Evolutionary conservation across 106 monocot species (phyloP), one percentile per base, ranked within the genome.

Genomic region (Ottelia alismoides): DNA sequence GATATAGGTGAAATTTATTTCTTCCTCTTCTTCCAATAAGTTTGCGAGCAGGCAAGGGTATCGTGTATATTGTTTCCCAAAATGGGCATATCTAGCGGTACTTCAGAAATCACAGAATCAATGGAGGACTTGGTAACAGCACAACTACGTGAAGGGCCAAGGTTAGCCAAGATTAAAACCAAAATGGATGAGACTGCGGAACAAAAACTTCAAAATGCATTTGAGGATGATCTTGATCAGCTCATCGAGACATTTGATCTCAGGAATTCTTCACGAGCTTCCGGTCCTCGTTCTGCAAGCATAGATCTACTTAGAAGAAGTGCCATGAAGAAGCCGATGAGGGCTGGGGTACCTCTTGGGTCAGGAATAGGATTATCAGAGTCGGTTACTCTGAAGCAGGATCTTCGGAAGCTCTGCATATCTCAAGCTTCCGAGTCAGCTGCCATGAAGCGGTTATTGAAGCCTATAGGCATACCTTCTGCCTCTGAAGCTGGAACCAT

Each of bases 351-450:
- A 23, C 43, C 62, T 48, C 74, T 63, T 40, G 20, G 60, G 47
- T 65, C 84, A 20, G 71, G 66, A 28, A 55, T 58, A 18, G 72
- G 52, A 47, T 68, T 62, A 25, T 70, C 68, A 40, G 82, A 86
- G 65, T 65, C 78, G 30, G 62, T 66, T 1, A 76, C 71, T 27
- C 51, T 86, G 58, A 92, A 92, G 30, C 85, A 82, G 58, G 85
- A 85, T 0, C 47, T 85, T 25, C 75, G 85, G 62, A 76, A 58
- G 30, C 29, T 82, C 23, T 82, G 78, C 60, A 79, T 92, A 50
- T 70, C 79, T 23, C 85, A 92, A 49, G 92, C 92, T 29, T 92
- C 92, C 24, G 82, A 92, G 52, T 76, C 76, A 71, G 92, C 92
- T 67, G 85, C 92, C 16, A 68, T 72, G 67, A 92, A 79, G 64